Evolutionary conservation across 345 rosid species (phyloP).

Genomic region (Heritiera fomes): DNA sequence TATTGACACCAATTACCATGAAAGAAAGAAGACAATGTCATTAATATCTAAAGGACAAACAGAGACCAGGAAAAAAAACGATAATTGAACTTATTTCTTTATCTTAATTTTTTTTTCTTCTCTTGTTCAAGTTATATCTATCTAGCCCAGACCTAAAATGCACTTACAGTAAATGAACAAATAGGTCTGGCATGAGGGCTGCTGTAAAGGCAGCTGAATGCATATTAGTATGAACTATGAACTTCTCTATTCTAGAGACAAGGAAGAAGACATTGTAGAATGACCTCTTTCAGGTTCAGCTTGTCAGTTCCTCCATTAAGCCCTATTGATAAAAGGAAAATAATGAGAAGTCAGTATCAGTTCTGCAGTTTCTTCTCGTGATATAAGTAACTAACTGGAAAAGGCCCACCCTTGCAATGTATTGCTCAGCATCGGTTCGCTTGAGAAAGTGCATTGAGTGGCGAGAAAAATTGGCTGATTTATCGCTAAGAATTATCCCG

Average conservation of each 20-base stretch:
- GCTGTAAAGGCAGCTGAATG: background rate
- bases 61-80: background rate
- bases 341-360: background rate
- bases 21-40: background rate
- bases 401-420: slow-evolving; percentile 69
- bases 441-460: slow-evolving; percentile 91
- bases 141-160: background rate
- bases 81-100: background rate
- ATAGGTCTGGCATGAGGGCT: background rate
- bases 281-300: slow-evolving; percentile 32
- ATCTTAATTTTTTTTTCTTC: background rate
- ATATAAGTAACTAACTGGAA: slow-evolving; percentile 2
- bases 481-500: slow-evolving; percentile 65
- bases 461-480: slow-evolving; percentile 67
- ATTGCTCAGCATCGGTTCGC: slow-evolving; percentile 90
- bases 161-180: background rate
- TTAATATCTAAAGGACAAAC: background rate
- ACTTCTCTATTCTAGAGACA: slow-evolving; percentile 8
- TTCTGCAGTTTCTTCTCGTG: background rate
- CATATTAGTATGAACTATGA: background rate
- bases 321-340: slow-evolving; percentile 57
- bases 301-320: slow-evolving; percentile 79
- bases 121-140: background rate
- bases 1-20: background rate
- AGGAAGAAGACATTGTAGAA: background rate